A percentile compares a stretch with the other conserved stretches of the same genome.
Conservation (phyloP, 148 eudicot genomes). For the Fagopyrum tataricum region DNA sequence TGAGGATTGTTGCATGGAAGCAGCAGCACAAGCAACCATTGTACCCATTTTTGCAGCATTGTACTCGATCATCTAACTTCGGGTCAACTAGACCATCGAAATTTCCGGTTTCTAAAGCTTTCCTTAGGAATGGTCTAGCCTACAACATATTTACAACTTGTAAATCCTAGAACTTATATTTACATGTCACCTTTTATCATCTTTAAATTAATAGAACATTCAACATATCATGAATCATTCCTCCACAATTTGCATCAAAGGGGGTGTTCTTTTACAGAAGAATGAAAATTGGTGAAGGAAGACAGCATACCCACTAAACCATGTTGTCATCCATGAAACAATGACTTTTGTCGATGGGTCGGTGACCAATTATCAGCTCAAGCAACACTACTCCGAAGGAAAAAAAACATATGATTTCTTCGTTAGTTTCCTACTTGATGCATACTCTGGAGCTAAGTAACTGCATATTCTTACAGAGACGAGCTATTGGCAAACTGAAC, state of each 20-base stretch:
- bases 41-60: conserved; percentile 48
- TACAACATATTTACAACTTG: not conserved
- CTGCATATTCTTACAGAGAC: conserved; percentile 34
- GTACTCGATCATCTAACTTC: conserved; percentile 49
- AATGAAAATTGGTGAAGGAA: not conserved
- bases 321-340: conserved; percentile 52
- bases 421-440: conserved; percentile 65
- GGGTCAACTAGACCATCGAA: conserved; percentile 50
- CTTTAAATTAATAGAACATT: not conserved
- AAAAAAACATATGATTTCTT: conserved; percentile 61
- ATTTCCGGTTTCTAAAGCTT: conserved; percentile 50
- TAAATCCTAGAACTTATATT: not conserved
- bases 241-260: not conserved
- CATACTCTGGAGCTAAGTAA: conserved; percentile 77
- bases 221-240: not conserved
- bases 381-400: conserved; percentile 74
- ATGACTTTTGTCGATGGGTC: conserved; percentile 60
- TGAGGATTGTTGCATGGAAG: conserved; percentile 63
- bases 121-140: conserved; percentile 70
- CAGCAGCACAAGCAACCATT: conserved; percentile 83
- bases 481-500: not conserved
- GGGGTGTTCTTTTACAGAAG: not conserved
- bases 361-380: conserved; percentile 67
- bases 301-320: conserved; percentile 57
- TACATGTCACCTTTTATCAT: not conserved